phyloP scores from a whole-genome alignment of 2,329 filamentous ascomycete genomes.

The Pestalotiopsis sp. region DNA sequence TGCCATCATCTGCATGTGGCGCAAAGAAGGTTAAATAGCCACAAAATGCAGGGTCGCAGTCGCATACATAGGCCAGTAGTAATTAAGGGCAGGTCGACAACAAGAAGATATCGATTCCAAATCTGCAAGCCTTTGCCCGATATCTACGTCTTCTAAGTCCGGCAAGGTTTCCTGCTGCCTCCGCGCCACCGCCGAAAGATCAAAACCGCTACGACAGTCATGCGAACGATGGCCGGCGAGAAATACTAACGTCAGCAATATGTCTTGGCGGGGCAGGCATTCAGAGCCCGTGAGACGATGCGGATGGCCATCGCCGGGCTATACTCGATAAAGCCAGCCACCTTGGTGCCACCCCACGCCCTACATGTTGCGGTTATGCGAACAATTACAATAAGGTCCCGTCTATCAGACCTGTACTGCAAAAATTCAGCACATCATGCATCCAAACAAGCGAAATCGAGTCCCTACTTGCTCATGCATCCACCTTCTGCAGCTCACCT shows the following conservation, averaged over 20 bases:
- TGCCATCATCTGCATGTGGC: slow-evolving; percentile 24
- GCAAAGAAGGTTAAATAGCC: slow-evolving; percentile 27
- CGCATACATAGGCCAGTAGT: slow-evolving; percentile 15
- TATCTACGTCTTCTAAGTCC: background rate
- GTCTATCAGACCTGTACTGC: too few species aligned
- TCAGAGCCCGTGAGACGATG: background rate
- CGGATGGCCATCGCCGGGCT: background rate
- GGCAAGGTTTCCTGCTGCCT: background rate
- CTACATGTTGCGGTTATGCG: too few species aligned
- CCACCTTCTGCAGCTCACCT: background rate
- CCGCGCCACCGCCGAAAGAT: background rate
- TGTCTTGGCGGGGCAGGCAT: background rate
- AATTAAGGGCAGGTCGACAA: background rate
- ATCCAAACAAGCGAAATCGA: background rate
- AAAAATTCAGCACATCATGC: too few species aligned
- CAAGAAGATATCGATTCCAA: background rate
- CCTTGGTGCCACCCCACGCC: background rate
- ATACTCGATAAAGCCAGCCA: background rate
- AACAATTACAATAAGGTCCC: too few species aligned
- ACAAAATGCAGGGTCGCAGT: slow-evolving; percentile 13
- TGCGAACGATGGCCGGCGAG: background rate
- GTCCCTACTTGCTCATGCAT: background rate
- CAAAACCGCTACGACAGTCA: background rate
- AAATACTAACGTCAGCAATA: background rate
- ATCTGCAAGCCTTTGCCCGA: too few species aligned